Base-by-base conservation (phyloP, 2,329 filamentous ascomycete species). In the Raffaelea arxii region DNA sequence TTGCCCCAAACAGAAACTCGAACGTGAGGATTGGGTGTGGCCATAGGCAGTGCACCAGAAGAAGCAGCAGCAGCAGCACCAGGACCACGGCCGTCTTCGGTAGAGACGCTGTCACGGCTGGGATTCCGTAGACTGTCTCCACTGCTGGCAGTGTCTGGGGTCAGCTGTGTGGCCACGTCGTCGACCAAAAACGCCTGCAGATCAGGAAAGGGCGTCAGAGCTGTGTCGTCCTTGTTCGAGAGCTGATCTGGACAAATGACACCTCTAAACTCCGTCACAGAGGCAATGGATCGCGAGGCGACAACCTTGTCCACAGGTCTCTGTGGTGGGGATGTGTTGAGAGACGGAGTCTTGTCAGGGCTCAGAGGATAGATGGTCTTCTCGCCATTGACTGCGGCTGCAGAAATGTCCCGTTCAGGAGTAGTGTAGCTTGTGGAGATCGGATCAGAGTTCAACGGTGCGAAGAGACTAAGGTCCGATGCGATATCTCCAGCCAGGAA, bases 1-100 rank as follows among this genome's bases (percentile, higher is more conserved):
- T 65, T 67, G 40, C 69, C 73, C 71, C 72, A 79, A 51, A 75
- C 62, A 1, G 76, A 79, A 41, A 79, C 72, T 6, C 70, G 77
- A 19, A 80, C 72, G 24, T 68, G 68, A 6, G 76, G 75, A 55
- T 76, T 78, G 49, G 67, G 69, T 19, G 62, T 58, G 25, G 65
- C 59, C 68, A 74, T 74, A 45, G 62, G 55, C 43, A 64, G 55
- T 9, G 41, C 41, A 19, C 63, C 55, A 39, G 60, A 30, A 6
- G 46, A 6, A 43, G 12, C 59, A 3, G 66, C 62, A 4, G 61
- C 65, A n/a, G n/a, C n/a, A n/a, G n/a, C n/a, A n/a, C n/a, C n/a
- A n/a, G n/a, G n/a, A n/a, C n/a, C n/a, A 30, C 67, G 54, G 37
- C 65, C 66, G 56, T 74, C 74, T 55, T 76, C 72, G 49, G 71